These are phyloP conservation scores for Saxophila tyrrhenica DNA, from an alignment of 495 filamentous ascomycete genomes.

Conservation along the genomic window DNA sequence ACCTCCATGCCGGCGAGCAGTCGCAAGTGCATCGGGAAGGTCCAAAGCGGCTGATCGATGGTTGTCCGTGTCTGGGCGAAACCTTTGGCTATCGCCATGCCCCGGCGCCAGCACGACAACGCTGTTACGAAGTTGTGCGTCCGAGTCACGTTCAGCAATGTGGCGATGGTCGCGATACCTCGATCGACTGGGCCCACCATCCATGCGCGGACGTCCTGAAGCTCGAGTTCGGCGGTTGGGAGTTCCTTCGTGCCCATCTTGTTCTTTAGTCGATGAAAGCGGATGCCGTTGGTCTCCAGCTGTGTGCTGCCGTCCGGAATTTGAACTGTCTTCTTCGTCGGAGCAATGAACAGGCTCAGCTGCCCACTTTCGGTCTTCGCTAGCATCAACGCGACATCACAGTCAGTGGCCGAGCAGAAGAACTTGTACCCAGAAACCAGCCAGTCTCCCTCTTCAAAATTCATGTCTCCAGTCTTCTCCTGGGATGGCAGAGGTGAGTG, in stretches of 20 bases:
- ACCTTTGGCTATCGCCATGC: constrained; percentile 49
- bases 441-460: constrained; percentile 39
- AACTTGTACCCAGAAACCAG: constrained; percentile 61
- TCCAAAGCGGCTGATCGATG: constrained; percentile 12
- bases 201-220: constrained; percentile 49
- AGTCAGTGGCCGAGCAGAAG: constrained; percentile 66
- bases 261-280: constrained; percentile 55
- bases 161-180: constrained; percentile 55
- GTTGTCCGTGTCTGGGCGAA: constrained; percentile 44
- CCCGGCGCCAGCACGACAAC: constrained; percentile 47
- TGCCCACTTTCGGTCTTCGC: constrained; percentile 43
- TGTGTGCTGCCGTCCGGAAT: constrained; percentile 3
- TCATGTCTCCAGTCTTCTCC: constrained; percentile 8
- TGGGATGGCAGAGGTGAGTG: constrained; percentile 1
- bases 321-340: constrained; percentile 39
- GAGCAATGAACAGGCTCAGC: constrained; percentile 57
- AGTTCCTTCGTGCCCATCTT: constrained; percentile 60
- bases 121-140: constrained; percentile 51
- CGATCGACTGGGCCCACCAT: constrained; percentile 52
- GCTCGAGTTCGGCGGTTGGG: constrained; percentile 59
- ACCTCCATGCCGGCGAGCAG: constrained; percentile 43
- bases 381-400: constrained; percentile 56
- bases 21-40: constrained; percentile 27
- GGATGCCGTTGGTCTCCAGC: constrained; percentile 51
- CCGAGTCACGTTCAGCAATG: constrained; percentile 58